Base-by-base conservation (phyloP, 371 early-diverging fungal species). In the Mycotypha africana region DNA sequence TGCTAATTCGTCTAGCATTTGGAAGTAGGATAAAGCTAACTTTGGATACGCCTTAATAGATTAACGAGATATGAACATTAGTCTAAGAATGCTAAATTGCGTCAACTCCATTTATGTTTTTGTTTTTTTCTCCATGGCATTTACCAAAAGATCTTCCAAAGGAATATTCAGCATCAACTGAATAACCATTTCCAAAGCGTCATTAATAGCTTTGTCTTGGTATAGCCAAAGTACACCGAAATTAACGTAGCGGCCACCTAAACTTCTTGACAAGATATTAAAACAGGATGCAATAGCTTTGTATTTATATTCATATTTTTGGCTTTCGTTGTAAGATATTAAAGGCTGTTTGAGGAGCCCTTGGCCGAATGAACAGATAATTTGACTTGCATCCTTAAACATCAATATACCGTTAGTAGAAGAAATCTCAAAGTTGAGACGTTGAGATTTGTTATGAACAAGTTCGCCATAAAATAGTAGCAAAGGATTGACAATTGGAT, bases 141-240 rank as follows among this genome's bases (percentile, higher is more conserved):
- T 65, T 76, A 86, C 86, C 60, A 89, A 69, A 45, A 92, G 66
- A 56, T 92, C 90, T 9, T 69, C 49, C 19, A 86, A 50, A 2
- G 94, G 91, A 12, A 88, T 70, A 41, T 66, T 72, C 22, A 83
- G 60, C 68, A 91, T 76, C 40, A 95, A 62, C 53, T 84, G 81
- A 44, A 87, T 83, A 38, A 80, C 64, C 28, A 83, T 73, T 5
- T 74, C 66, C 25, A 90, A 70, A 5, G 87, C 85, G 9, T 81
- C 72, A 23, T 81, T 83, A 36, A 93, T 71, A 2, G 93, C 84
- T n/a, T 79, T 79, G 57, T 95, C 95, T 43, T 85, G 83, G 54
- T 95, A 95, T 21, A 95, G 68, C 53, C 80, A 84, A 65, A 93
- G 90, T n/a, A 95, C 89, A 2, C 93, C 93, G 71, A 95, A 91